Percentiles rank a stretch among this genome's conserved stretches.
phyloP scores from a whole-genome alignment of 2,329 filamentous ascomycete genomes.

The Paraphaeosphaeria sporulosa region DNA sequence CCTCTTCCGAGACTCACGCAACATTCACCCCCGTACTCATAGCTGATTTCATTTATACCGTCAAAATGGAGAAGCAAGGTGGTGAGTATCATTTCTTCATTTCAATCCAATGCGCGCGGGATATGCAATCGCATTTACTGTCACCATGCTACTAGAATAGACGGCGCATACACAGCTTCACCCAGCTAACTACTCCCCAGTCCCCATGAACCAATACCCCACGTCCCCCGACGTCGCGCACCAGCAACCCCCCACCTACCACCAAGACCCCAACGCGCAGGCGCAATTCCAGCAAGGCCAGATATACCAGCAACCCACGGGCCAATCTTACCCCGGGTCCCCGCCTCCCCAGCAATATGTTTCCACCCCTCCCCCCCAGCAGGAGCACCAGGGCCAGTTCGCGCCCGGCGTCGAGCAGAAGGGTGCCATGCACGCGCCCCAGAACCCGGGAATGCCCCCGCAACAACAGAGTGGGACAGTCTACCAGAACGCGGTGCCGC shows the following conservation, averaged over 20 bases:
- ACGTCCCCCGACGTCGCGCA: conserved; percentile 40
- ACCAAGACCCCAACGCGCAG: conserved; percentile 39
- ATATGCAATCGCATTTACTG: background rate
- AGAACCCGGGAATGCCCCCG: conserved; percentile 43
- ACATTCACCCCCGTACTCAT: conserved; percentile 11
- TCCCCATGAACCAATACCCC: conserved; percentile 49
- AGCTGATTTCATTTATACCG: background rate
- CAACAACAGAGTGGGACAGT: conserved; percentile 43
- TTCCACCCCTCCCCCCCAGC: conserved; percentile 17
- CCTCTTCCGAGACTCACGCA: background rate
- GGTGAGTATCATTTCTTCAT: conserved; percentile 30
- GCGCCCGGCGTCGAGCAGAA: conserved; percentile 7
- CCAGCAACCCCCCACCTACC: conserved; percentile 42
- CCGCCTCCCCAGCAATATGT: conserved; percentile 32
- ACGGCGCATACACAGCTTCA: conserved; percentile 8
- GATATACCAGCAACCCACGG: conserved; percentile 30
- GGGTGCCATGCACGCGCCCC: conserved; percentile 14
- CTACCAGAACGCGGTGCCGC: conserved; percentile 47
- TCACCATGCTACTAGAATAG: background rate
- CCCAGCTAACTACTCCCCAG: conserved; percentile 30
- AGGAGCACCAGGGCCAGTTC: conserved; percentile 19
- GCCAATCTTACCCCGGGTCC: conserved; percentile 28
- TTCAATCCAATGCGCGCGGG: background rate
- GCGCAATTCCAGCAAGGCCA: conserved; percentile 28
- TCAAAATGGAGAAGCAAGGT: conserved; percentile 47